phyloP scores from a whole-genome alignment of 2,329 filamentous ascomycete genomes.

The Aspergillus texensis region DNA sequence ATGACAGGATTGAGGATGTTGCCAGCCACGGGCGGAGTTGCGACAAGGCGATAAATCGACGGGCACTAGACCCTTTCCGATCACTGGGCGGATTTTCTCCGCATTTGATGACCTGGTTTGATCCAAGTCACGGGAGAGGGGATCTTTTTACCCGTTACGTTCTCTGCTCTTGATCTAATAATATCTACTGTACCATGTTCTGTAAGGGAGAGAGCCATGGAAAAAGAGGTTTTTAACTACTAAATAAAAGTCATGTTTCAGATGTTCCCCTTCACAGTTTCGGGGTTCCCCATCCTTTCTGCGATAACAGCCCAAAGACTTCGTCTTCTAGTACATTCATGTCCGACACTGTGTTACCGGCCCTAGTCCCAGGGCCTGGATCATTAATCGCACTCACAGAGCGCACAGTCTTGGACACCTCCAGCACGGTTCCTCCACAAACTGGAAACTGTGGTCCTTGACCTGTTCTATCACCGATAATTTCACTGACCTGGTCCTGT shows the following conservation, averaged over 20 bases:
- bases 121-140: not conserved
- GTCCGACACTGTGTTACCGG: conserved; percentile 53
- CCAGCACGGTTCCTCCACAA: conserved; percentile 56
- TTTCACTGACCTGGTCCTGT: conserved; percentile 46
- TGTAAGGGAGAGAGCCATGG: not conserved
- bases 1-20: conserved; percentile 1
- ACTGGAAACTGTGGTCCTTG: conserved; percentile 38
- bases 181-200: not conserved
- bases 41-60: conserved; percentile 8
- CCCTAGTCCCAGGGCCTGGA: conserved; percentile 52
- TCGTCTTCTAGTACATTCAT: conserved; percentile 47
- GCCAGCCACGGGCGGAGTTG: not conserved
- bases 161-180: not conserved
- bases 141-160: not conserved
- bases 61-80: not conserved
- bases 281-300: conserved; percentile 53
- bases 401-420: conserved; percentile 59
- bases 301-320: conserved; percentile 52
- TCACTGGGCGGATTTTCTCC: not conserved
- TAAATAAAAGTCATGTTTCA: not conserved
- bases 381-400: conserved; percentile 56
- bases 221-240: not conserved
- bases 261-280: conserved; percentile 22
- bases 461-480: conserved; percentile 36
- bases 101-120: conserved; percentile 1